Conservation (phyloP, 176 grass and related monocot species). For the Phoenix dactylifera region DNA sequence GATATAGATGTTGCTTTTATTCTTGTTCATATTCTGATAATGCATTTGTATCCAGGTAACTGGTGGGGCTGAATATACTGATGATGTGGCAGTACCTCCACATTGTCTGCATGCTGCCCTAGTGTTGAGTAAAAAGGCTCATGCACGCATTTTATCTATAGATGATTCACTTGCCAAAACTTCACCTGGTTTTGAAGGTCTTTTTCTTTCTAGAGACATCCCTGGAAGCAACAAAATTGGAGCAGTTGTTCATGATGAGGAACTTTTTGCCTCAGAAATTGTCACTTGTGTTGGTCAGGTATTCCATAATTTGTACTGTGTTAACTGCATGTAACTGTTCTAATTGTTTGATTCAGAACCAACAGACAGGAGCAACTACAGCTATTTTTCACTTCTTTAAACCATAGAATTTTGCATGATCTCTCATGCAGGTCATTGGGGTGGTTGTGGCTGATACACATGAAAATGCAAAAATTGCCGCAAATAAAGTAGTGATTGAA, state of each 20-base stretch:
- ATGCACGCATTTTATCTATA: constrained; percentile 70
- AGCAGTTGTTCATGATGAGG: constrained; percentile 61
- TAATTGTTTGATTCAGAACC: too few relatives aligned
- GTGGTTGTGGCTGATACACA: constrained; percentile 96
- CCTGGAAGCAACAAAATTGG: constrained; percentile 70
- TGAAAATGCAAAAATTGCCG: constrained; percentile 81
- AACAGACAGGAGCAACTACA: too few relatives aligned
- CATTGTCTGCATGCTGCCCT: constrained; percentile 84
- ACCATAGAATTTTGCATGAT: constrained; percentile 12
- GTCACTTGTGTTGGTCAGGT: constrained; percentile 99
- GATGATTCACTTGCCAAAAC: constrained; percentile 75
- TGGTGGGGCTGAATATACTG: constrained; percentile 86
- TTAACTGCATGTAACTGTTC: too few relatives aligned
- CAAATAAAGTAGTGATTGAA: constrained; percentile 64
- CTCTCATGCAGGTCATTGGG: constrained; percentile 61
- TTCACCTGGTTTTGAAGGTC: constrained; percentile 65
- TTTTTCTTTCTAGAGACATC: constrained; percentile 72
- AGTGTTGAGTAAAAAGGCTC: constrained; percentile 82
- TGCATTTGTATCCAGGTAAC: constrained; percentile 62
- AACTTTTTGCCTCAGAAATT: constrained; percentile 75
- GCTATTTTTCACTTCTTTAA: too few relatives aligned
- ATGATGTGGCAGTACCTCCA: constrained; percentile 55
- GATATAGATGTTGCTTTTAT: not conserved
- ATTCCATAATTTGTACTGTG: not conserved
- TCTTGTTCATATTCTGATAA: constrained; percentile 19